Base-by-base conservation (phyloP, 495 filamentous ascomycete species). In the Penicillium pancosmium region DNA sequence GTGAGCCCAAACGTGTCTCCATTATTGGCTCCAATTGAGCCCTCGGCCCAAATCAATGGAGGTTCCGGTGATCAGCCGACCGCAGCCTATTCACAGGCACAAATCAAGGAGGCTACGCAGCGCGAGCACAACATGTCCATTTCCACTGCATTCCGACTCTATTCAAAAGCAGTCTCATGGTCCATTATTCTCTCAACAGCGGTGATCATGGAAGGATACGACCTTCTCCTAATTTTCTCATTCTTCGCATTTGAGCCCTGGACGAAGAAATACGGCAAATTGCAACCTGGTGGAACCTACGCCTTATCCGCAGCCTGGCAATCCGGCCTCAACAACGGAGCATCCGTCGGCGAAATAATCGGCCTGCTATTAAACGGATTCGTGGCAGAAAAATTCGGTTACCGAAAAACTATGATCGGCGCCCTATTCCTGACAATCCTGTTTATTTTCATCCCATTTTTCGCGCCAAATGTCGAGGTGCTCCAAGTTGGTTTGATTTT, bases 381-480 rank as follows among this genome's bases (percentile, higher is more conserved):
- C 60, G 75, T 86, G 35, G 84, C 83, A 2, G 86, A 88, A 51
- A 73, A 78, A 2, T 87, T 86, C 56, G 87, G 87, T 0, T 88
- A 88, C 59, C 67, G 75, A 6, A 81, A 82, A 58, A 88, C 84
- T 6, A 80, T 88, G 33, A 84, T 88, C 41, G 76, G 67, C 12
- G 86, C 80, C 47, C 71, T 90, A 38, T 56, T 77, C 9, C 4
- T 56, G 15, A 56, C 52, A 12, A 53, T 79, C 18, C 84, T 78
- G 11, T 89, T 89, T 71, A 88, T 84, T 13, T 78, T 86, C 33
- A 86, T 93, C 66, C 87, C 89, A 70, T 92, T 92, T 77, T 90
- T 87, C 8, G 88, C 87, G 2, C 82, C 85, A 40, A 86, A 79
- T 60, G 81, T 91, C n/a, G 74, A 84, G 50, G 78, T 82, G 1